Evolutionary conservation across 2,329 filamentous ascomycete species (phyloP).

Genomic region (Ceratocystis huliohia): DNA sequence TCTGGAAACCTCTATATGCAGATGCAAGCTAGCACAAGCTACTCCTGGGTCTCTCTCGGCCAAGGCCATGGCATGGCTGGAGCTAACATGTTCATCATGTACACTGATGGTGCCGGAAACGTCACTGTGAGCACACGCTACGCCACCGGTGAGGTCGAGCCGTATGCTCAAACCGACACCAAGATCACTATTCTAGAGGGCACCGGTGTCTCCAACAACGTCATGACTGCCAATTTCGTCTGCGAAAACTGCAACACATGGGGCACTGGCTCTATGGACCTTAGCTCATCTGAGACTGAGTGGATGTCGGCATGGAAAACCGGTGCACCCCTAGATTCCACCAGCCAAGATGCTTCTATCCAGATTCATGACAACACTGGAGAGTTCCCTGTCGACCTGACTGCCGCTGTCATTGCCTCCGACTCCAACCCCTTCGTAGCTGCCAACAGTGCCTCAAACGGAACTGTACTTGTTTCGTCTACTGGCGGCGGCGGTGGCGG

Average conservation of each 20-base stretch:
- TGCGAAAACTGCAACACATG: slow-evolving; percentile 42
- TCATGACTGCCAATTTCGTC: slow-evolving; percentile 48
- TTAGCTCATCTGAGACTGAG: slow-evolving; percentile 30
- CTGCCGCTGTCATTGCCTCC: slow-evolving; percentile 33
- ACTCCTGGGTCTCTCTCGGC: slow-evolving; percentile 46
- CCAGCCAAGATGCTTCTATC: slow-evolving; percentile 32
- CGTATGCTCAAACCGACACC: slow-evolving; percentile 33
- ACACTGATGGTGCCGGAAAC: slow-evolving; percentile 45
- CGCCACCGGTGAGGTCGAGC: slow-evolving; percentile 37
- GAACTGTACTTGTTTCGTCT: slow-evolving; percentile 20
- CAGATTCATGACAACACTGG: slow-evolving; percentile 35
- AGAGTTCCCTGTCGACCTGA: slow-evolving; percentile 38
- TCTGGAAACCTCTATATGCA: slow-evolving; percentile 49
- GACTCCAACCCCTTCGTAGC: slow-evolving; percentile 42
- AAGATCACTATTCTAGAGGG: slow-evolving; percentile 44
- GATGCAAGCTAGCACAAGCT: slow-evolving; percentile 40
- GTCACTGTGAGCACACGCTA: slow-evolving; percentile 48
- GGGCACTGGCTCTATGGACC: slow-evolving; percentile 32
- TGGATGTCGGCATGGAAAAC: slow-evolving; percentile 47
- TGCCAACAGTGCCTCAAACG: slow-evolving; percentile 19
- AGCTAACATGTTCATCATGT: slow-evolving; percentile 51
- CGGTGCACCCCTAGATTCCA: slow-evolving; percentile 35
- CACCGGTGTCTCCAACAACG: slow-evolving; percentile 40
- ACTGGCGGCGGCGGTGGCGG: slow-evolving; percentile 21
- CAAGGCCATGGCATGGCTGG: slow-evolving; percentile 43